Conservation (phyloP, 1,139 yeast genomes). For the Pichia sp. region DNA sequence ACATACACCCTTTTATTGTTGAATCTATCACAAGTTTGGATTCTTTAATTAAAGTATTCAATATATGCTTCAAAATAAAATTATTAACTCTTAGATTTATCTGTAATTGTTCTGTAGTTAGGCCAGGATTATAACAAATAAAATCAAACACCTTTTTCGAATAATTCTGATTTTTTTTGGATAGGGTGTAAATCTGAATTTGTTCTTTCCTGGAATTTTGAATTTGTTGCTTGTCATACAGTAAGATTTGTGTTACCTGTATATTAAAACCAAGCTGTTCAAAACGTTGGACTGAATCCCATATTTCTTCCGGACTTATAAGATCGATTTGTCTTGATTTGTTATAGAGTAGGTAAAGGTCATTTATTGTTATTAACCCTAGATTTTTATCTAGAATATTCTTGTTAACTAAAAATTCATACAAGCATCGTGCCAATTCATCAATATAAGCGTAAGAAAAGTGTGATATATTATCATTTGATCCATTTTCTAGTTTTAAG, state of each 20-base stretch:
- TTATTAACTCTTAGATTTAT: constrained; percentile 23
- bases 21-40: constrained; percentile 26
- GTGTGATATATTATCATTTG: constrained; percentile 10
- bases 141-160: constrained; percentile 18
- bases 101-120: constrained; percentile 26
- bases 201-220: neutral
- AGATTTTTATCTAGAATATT: constrained; percentile 42
- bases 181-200: constrained; percentile 17
- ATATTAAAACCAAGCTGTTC: constrained; percentile 33
- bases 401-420: constrained; percentile 44
- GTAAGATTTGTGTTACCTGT: constrained; percentile 26
- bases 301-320: constrained; percentile 52
- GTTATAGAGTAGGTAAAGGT: constrained; percentile 55
- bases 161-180: constrained; percentile 21
- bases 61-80: constrained; percentile 24
- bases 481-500: constrained; percentile 14
- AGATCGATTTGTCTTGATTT: constrained; percentile 52
- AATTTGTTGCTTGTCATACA: neutral
- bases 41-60: constrained; percentile 18
- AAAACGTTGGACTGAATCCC: constrained; percentile 44
- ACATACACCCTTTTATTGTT: constrained; percentile 24
- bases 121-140: constrained; percentile 20
- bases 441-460: constrained; percentile 33
- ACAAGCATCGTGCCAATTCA: constrained; percentile 52
- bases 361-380: constrained; percentile 54